Percentiles rank a stretch among this genome's conserved stretches.
Conservation (phyloP, 1,139 yeast genomes). For the Spathaspora sp. region DNA sequence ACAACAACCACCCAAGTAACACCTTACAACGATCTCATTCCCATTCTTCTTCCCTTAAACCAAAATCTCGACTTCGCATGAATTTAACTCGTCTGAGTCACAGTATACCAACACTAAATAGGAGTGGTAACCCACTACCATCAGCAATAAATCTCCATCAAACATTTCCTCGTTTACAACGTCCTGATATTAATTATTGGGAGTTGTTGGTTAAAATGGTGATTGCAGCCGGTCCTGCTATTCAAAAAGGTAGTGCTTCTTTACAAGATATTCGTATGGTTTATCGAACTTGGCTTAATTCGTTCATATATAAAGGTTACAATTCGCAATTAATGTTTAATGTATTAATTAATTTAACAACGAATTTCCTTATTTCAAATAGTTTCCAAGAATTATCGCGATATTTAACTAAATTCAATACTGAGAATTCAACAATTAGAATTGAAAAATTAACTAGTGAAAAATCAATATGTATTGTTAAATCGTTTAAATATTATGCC, state of each 20-base stretch:
- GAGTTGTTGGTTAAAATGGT: constrained; percentile 12
- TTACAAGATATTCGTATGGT: constrained; percentile 31
- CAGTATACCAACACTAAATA: neutral
- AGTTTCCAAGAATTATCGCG: constrained; percentile 22
- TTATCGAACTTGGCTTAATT: constrained; percentile 36
- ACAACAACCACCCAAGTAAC: neutral
- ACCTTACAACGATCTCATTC: neutral
- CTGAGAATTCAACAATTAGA: neutral
- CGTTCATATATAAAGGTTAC: constrained; percentile 29
- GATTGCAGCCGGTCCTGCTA: constrained; percentile 17
- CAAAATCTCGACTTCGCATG: neutral
- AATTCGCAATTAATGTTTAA: constrained; percentile 32
- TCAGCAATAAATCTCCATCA: constrained; percentile 15
- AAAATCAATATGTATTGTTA: constrained; percentile 6
- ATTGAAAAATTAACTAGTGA: constrained; percentile 5
- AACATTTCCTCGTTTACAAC: constrained; percentile 13
- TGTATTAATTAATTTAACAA: constrained; percentile 40
- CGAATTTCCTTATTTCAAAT: constrained; percentile 40
- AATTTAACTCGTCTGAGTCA: neutral
- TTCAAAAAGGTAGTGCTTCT: constrained; percentile 28
- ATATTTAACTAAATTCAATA: constrained; percentile 4
- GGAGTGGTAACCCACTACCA: constrained; percentile 15
- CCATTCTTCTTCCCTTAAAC: neutral
- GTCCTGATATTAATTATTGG: constrained; percentile 18
- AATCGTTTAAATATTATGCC: constrained; percentile 38